phyloP scores from a whole-genome alignment of 805 yeast species.

The Pichia sporocuriosa region DNA sequence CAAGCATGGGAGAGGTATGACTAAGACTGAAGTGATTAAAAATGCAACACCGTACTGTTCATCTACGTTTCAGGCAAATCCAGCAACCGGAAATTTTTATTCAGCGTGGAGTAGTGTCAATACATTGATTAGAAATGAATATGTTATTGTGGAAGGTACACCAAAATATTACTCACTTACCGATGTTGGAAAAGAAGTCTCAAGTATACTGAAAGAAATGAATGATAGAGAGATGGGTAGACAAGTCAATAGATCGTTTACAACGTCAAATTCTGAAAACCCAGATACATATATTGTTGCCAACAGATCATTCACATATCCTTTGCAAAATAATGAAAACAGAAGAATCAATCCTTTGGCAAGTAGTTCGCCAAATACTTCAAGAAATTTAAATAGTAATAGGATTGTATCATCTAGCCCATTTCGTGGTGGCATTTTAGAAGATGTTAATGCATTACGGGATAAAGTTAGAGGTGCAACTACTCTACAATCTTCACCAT shows the following conservation, averaged over 20 bases:
- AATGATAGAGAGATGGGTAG: neutral
- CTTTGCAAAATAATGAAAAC: neutral
- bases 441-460: no score
- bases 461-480: no score
- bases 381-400: neutral
- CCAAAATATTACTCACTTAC: conserved; percentile 60
- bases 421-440: conserved; percentile 5
- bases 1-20: conserved; percentile 45
- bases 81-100: conserved; percentile 54
- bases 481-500: neutral
- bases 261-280: no score
- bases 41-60: conserved; percentile 52
- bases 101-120: conserved; percentile 74
- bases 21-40: conserved; percentile 51
- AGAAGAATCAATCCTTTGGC: conserved; percentile 4
- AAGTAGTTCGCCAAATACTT: conserved; percentile 5
- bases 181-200: conserved; percentile 61
- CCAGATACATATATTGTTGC: neutral
- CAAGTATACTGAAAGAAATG: conserved; percentile 45
- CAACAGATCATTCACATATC: neutral
- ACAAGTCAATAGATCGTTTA: neutral
- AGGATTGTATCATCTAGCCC: conserved; percentile 3
- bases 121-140: conserved; percentile 51
- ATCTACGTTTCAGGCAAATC: conserved; percentile 49
- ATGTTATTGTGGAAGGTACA: conserved; percentile 50